Evolutionary conservation across 805 yeast genomes (phyloP).

Genomic region (Ogataea nonfermentans): DNA sequence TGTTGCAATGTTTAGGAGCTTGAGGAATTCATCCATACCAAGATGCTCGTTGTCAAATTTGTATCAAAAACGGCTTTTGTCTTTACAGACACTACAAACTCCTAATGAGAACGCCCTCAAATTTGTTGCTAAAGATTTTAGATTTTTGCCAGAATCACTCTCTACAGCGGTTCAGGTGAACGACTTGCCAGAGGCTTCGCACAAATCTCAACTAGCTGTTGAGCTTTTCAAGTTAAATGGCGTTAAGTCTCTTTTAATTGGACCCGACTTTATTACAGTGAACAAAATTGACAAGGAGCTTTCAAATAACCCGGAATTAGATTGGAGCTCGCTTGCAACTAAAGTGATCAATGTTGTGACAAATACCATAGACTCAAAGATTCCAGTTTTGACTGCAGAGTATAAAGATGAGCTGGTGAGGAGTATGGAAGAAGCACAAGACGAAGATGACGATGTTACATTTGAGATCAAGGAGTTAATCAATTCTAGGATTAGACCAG

Average conservation of each 20-base stretch:
- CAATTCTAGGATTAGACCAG: conserved; percentile 69
- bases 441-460: conserved; percentile 65
- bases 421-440: conserved; percentile 36
- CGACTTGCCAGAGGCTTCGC: conserved; percentile 50
- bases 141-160: conserved; percentile 44
- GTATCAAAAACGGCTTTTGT: conserved; percentile 15
- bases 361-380: conserved; percentile 27
- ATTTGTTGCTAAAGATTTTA: conserved; percentile 49
- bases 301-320: conserved; percentile 34
- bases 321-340: conserved; percentile 31
- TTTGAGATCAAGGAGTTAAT: conserved; percentile 68
- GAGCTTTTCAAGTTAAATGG: conserved; percentile 59
- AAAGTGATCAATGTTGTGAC: conserved; percentile 27
- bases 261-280: conserved; percentile 70
- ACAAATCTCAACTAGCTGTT: conserved; percentile 62
- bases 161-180: conserved; percentile 51
- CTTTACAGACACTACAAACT: conserved; percentile 50
- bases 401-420: conserved; percentile 24
- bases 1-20: too few species aligned
- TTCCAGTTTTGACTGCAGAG: conserved; percentile 26
- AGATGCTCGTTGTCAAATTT: neutral
- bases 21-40: too few species aligned
- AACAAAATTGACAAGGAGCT: conserved; percentile 46
- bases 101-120: conserved; percentile 78
- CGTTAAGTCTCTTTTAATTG: conserved; percentile 70